phyloP scores from a whole-genome alignment of 1,284 basidiomycete genomes.

The Marasmius oreades region DNA sequence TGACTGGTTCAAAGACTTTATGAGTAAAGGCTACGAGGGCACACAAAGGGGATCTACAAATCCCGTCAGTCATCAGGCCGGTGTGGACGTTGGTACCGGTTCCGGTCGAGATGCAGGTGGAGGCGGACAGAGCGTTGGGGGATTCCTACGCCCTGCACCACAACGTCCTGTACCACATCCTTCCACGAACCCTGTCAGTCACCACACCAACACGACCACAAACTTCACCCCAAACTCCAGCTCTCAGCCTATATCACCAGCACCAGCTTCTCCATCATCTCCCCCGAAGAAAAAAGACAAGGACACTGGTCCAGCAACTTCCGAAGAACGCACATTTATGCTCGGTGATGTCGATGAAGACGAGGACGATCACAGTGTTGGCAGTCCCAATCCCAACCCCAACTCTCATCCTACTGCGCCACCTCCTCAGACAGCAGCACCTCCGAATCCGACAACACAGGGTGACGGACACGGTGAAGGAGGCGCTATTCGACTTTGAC shows the following conservation, averaged over 20 bases:
- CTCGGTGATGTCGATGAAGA: conserved; percentile 32
- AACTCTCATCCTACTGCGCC: too few relatives aligned
- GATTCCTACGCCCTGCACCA: conserved; percentile 26
- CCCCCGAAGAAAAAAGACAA: conserved; percentile 1
- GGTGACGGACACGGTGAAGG: too few relatives aligned
- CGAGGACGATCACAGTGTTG: conserved; percentile 12
- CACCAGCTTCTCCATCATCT: conserved; percentile 2
- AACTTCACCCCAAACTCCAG: neutral
- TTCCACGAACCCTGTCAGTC: conserved; percentile 35
- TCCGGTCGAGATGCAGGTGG: conserved; percentile 11
- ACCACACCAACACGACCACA: neutral
- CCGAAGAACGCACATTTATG: conserved; percentile 32
- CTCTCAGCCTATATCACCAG: conserved; percentile 11
- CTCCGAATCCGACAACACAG: too few relatives aligned
- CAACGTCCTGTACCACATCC: conserved; percentile 1
- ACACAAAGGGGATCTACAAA: conserved; percentile 22
- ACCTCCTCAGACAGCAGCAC: too few relatives aligned
- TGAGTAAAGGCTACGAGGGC: conserved; percentile 17
- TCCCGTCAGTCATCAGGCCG: conserved; percentile 39
- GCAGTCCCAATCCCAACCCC: too few relatives aligned
- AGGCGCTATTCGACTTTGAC: too few relatives aligned
- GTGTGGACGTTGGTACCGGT: conserved; percentile 23
- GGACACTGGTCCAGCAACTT: conserved; percentile 13
- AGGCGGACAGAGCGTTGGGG: neutral
- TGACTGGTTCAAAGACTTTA: conserved; percentile 38